Evolutionary conservation across 2,329 filamentous ascomycete genomes (phyloP), one percentile per base, ranked within the genome.

Genomic region (Botrytis fragariae): DNA sequence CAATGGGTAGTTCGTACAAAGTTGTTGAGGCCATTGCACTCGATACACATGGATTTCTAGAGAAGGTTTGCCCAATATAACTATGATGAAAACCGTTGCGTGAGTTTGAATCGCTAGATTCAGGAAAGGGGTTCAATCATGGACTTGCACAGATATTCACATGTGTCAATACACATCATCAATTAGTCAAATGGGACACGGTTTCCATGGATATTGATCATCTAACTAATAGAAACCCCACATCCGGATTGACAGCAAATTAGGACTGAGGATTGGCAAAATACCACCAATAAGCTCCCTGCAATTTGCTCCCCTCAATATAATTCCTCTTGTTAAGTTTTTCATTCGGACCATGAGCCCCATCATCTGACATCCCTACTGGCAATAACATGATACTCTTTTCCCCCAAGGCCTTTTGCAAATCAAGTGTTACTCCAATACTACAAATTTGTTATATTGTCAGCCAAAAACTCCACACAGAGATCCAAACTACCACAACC

Each of bases 301-400:
- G 60, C 69, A 71, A 39, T 64, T 63, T 69, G 22, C 67, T 69
- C 16, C 67, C 67, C 29, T 69, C 35, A 2, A 69, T 35, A n/a
- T 72, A 72, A 39, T 72, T 72, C 4, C 25, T 18, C 71, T 12
- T 57, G 25, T 72, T 35, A 29, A 72, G 32, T 22, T 72, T 72
- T 37, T 72, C 71, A 18, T 69, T 69, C 0, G 71, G 45, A 22
- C 60, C 61, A 60, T 72, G 71, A 10, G 71, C 63, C 1, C 45
- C 71, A 60, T 72, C 71, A 29, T 67, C 62, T 1, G 62, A 67
- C 62, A 63, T 63, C 5, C 70, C 70, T 12, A 72, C 61, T 22
- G 70, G 70, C 37, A 72, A 44, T 18, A 72, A 45, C 48, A 72
- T 57, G 8, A 72, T 72, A 45, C 61, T 72, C 25, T 69, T 72